phyloP scores from a whole-genome alignment of 2,329 filamentous ascomycete genomes.

The Fusarium azukiicola region DNA sequence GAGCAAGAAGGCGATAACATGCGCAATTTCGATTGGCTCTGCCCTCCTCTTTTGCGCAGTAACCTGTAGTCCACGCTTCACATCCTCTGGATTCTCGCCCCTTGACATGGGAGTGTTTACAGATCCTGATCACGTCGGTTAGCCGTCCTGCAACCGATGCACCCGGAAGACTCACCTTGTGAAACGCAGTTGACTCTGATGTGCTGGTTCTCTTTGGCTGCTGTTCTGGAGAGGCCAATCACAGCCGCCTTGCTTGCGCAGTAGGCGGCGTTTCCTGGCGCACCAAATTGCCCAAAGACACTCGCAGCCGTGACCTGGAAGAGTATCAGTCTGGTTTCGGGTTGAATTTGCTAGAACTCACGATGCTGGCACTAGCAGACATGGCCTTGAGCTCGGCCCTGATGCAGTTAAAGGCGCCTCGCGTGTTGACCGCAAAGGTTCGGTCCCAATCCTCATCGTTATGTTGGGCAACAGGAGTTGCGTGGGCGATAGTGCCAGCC shows the following conservation, averaged over 20 bases:
- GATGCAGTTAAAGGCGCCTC: slow-evolving; percentile 73
- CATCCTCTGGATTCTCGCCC: slow-evolving; percentile 34
- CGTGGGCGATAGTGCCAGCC: slow-evolving; percentile 48
- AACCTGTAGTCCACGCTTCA: slow-evolving; percentile 25
- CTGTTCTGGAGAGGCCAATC: slow-evolving; percentile 55
- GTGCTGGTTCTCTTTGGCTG: slow-evolving; percentile 53
- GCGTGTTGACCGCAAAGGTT: slow-evolving; percentile 68
- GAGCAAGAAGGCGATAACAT: slow-evolving; percentile 49
- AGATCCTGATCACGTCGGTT: slow-evolving; percentile 26
- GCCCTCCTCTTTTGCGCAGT: slow-evolving; percentile 45
- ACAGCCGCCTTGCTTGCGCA: slow-evolving; percentile 58
- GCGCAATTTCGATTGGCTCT: slow-evolving; percentile 34
- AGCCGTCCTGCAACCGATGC: background rate
- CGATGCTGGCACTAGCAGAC: slow-evolving; percentile 54
- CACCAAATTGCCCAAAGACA: slow-evolving; percentile 55
- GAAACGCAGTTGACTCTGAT: slow-evolving; percentile 45
- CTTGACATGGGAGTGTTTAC: slow-evolving; percentile 45
- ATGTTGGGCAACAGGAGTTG: slow-evolving; percentile 56
- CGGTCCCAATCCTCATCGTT: slow-evolving; percentile 66
- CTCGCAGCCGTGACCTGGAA: slow-evolving; percentile 57
- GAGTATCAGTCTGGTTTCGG: slow-evolving; percentile 59
- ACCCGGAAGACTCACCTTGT: slow-evolving; percentile 25
- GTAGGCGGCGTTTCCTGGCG: slow-evolving; percentile 55
- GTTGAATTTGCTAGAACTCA: slow-evolving; percentile 40
- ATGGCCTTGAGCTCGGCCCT: slow-evolving; percentile 67